phyloP scores from a whole-genome alignment of 2,329 filamentous ascomycete species.

The Lasiodiplodia gonubiensis region DNA sequence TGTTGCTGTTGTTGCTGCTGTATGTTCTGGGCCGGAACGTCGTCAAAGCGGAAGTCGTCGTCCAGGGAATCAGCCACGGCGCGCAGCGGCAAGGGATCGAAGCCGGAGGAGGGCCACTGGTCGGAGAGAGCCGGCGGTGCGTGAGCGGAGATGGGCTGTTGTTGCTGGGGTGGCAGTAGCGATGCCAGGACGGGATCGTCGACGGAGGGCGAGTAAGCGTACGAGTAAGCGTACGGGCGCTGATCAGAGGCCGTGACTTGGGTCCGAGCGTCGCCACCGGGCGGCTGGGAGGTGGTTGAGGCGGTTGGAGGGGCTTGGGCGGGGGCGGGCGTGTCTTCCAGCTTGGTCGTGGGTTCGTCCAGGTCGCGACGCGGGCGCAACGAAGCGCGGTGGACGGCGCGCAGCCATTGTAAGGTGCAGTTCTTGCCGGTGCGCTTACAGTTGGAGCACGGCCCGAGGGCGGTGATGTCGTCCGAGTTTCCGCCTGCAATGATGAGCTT shows the following conservation, averaged over 20 bases:
- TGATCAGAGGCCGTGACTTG: background rate
- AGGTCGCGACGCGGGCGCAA: slow-evolving; percentile 13
- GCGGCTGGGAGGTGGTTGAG: background rate
- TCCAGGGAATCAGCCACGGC: slow-evolving; percentile 6
- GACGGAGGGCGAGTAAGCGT: slow-evolving; percentile 23
- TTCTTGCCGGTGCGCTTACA: slow-evolving; percentile 53
- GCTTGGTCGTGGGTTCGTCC: background rate
- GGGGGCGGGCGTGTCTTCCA: background rate
- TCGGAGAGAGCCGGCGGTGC: background rate
- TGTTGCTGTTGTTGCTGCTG: background rate
- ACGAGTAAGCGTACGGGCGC: slow-evolving; percentile 7
- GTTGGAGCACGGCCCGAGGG: slow-evolving; percentile 48
- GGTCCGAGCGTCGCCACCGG: background rate
- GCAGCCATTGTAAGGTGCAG: slow-evolving; percentile 54
- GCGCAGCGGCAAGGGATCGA: slow-evolving; percentile 12
- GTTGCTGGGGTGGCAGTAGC: background rate
- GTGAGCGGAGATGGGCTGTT: background rate
- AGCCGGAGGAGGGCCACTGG: slow-evolving; percentile 7
- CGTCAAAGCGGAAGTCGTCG: slow-evolving; percentile 18
- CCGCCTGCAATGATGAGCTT: slow-evolving; percentile 30
- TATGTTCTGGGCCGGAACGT: background rate
- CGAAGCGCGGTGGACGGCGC: slow-evolving; percentile 31
- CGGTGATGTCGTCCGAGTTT: slow-evolving; percentile 41
- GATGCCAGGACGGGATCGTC: slow-evolving; percentile 6
- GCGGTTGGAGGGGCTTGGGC: background rate